phyloP scores from a whole-genome alignment of 208 protist species.

The Trypanosomatidae sp. region DNA sequence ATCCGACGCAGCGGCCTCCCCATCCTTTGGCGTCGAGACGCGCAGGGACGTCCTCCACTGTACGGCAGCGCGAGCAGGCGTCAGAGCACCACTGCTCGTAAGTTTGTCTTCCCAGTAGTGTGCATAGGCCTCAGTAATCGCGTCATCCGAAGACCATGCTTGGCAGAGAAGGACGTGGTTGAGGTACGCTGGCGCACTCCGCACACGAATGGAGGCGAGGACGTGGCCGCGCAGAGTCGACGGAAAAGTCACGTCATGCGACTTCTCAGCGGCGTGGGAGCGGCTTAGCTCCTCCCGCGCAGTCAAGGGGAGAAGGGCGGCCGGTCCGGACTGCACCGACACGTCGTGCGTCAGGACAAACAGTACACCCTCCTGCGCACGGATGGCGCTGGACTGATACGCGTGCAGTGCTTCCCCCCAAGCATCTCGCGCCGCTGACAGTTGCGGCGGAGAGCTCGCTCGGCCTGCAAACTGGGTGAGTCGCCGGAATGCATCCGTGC shows the following conservation, averaged over 20 bases:
- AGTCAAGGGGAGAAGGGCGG: conserved; percentile 6
- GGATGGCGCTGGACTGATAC: conserved; percentile 21
- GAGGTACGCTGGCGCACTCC: conserved; percentile 12
- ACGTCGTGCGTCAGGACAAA: conserved; percentile 19
- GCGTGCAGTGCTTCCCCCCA: conserved; percentile 6
- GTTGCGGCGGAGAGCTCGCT: not conserved
- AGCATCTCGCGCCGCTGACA: not conserved
- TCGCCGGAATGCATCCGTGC: conserved; percentile 26
- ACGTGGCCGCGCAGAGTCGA: not conserved
- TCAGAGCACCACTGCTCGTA: not conserved
- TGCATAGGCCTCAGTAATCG: not conserved
- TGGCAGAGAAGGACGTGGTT: conserved; percentile 10
- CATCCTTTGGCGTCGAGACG: not conserved
- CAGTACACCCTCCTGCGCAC: conserved; percentile 22
- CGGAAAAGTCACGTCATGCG: not conserved
- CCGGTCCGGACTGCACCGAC: not conserved
- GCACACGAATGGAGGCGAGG: not conserved
- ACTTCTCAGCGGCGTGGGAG: conserved; percentile 8
- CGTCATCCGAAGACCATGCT: conserved; percentile 5
- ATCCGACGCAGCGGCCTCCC: not conserved
- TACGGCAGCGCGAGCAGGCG: conserved; percentile 18
- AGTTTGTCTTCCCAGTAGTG: not conserved
- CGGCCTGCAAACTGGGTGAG: not conserved
- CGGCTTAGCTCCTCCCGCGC: conserved; percentile 11
- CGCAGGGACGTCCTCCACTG: conserved; percentile 15